Evolutionary conservation across 164 flowering plant genomes (phyloP).

Genomic region (Malania oleifera): DNA sequence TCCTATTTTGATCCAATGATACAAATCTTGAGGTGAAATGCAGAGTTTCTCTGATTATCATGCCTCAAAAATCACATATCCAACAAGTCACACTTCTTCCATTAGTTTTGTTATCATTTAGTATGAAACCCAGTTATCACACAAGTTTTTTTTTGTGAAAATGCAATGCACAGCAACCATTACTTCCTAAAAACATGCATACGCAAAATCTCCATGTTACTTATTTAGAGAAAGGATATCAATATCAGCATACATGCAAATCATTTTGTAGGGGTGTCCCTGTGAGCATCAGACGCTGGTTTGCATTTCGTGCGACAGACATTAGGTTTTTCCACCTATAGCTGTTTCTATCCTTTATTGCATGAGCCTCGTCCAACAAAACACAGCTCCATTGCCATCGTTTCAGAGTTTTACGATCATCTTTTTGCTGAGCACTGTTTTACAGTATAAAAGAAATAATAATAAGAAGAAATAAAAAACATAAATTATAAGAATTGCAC

Average conservation of each 20-base stretch:
- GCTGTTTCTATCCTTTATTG: conserved; percentile 88
- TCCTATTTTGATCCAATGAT: too few species aligned
- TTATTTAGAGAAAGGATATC: not conserved
- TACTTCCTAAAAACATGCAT: not conserved
- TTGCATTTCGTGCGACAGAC: conserved; percentile 86
- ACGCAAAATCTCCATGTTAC: not conserved
- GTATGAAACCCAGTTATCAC: too few species aligned
- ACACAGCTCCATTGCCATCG: conserved; percentile 96
- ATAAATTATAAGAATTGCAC: conserved; percentile 7
- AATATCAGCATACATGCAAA: conserved; percentile 56
- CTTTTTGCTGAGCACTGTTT: conserved; percentile 85
- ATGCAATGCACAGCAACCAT: not conserved
- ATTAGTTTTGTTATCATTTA: not conserved
- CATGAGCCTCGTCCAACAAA: conserved; percentile 98
- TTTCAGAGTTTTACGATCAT: conserved; percentile 83
- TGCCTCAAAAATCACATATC: too few species aligned
- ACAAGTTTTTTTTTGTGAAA: not conserved
- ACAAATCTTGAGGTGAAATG: too few species aligned
- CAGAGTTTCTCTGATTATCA: too few species aligned
- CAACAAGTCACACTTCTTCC: too few species aligned
- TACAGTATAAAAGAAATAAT: not conserved
- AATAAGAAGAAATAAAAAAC: conserved; percentile 1
- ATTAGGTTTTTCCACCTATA: conserved; percentile 92
- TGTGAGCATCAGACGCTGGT: conserved; percentile 90
- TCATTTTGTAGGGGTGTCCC: conserved; percentile 98